These are phyloP conservation scores for Coelastrella sp. DNA, from an alignment of 139 green algal genomes.

Conservation along the genomic window DNA sequence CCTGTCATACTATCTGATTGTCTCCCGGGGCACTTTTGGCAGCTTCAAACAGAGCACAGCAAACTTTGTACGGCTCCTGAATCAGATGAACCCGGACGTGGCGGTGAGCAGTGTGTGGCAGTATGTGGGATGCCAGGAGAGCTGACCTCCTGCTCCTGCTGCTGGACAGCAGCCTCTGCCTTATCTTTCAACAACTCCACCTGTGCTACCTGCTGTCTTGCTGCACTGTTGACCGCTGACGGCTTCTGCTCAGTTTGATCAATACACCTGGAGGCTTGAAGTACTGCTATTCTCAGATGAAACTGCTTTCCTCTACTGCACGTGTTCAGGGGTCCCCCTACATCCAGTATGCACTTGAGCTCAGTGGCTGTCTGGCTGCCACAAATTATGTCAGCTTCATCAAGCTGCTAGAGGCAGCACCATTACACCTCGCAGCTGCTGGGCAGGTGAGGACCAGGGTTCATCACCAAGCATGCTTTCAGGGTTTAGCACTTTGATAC, in stretches of 20 bases:
- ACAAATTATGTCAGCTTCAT: constrained; percentile 18
- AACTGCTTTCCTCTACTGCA: neutral
- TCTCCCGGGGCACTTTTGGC: constrained; percentile 74
- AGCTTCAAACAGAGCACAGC: constrained; percentile 65
- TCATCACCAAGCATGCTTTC: neutral
- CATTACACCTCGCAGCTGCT: constrained; percentile 27
- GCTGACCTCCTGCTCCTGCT: too few relatives aligned
- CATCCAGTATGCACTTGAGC: constrained; percentile 28
- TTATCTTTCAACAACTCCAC: too few relatives aligned
- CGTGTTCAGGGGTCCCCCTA: constrained; percentile 7
- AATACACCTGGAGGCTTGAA: too few relatives aligned
- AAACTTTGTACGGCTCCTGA: constrained; percentile 38
- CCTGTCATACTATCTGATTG: constrained; percentile 78
- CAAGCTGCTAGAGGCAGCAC: constrained; percentile 28
- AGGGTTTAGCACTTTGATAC: neutral
- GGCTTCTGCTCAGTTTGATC: neutral
- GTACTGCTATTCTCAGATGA: neutral
- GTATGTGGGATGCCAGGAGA: too few relatives aligned
- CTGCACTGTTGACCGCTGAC: too few relatives aligned
- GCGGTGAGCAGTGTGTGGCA: constrained; percentile 1
- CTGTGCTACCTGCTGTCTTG: too few relatives aligned
- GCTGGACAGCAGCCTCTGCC: too few relatives aligned
- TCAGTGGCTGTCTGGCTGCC: neutral
- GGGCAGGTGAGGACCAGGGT: constrained; percentile 20
- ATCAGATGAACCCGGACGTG: neutral